A percentile compares a stretch with the other conserved stretches of the same genome.
phyloP scores from a whole-genome alignment of 495 filamentous ascomycete genomes.

The Pyrenula massariospora region DNA sequence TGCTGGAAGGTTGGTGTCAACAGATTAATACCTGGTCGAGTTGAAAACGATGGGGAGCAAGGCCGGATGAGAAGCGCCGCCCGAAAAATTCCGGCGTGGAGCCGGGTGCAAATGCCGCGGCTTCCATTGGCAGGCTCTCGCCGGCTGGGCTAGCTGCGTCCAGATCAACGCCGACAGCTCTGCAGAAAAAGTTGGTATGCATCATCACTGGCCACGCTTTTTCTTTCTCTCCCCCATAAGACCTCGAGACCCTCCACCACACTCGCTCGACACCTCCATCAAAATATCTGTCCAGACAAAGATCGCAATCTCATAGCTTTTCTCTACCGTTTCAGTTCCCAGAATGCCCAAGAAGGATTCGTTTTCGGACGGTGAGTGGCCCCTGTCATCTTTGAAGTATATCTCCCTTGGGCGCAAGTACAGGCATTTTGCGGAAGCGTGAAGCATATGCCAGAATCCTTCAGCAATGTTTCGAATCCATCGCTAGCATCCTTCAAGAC shows the following conservation, averaged over 20 bases:
- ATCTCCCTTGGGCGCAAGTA: background rate
- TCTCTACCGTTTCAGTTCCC: background rate
- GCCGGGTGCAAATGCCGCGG: background rate
- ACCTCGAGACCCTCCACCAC: background rate
- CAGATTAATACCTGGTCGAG: too few species aligned
- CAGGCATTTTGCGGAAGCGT: background rate
- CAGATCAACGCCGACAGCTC: background rate
- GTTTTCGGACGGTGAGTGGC: constrained; percentile 21
- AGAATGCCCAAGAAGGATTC: constrained; percentile 3
- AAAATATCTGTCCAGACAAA: background rate
- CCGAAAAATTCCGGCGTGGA: background rate
- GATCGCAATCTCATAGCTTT: background rate
- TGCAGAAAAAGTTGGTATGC: background rate
- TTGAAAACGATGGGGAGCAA: too few species aligned
- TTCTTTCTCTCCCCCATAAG: background rate
- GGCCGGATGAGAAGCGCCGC: background rate
- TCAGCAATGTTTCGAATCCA: too few species aligned
- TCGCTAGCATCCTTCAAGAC: too few species aligned
- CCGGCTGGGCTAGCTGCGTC: background rate
- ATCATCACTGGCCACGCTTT: background rate
- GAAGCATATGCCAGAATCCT: background rate
- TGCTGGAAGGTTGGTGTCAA: too few species aligned
- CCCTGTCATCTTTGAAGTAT: background rate
- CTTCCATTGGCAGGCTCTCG: background rate
- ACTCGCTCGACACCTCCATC: background rate